Conservation (phyloP, 164 flowering plant species). For the Litsea cubeba region DNA sequence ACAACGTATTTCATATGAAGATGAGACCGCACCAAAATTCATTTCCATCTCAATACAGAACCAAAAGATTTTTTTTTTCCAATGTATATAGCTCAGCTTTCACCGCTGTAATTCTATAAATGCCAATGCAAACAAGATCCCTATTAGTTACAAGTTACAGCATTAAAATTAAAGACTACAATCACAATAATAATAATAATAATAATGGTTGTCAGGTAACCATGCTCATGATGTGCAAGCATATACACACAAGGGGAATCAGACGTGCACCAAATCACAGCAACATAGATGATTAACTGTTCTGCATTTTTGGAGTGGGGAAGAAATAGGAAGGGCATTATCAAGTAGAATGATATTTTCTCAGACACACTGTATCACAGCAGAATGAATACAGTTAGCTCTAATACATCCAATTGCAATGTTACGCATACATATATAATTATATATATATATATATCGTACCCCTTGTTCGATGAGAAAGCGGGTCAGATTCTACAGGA, state of each 20-base stretch:
- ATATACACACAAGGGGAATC: not conserved
- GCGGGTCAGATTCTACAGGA: too few relatives aligned
- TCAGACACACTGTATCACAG: too few relatives aligned
- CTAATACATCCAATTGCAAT: too few relatives aligned
- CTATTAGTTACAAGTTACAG: conserved; percentile 9
- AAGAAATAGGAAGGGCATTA: too few relatives aligned
- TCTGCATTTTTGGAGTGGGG: too few relatives aligned
- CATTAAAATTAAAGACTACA: not conserved
- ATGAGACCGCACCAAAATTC: conserved; percentile 26
- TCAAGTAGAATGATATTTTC: too few relatives aligned
- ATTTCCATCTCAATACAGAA: conserved; percentile 17
- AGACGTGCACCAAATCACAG: not conserved
- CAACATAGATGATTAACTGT: not conserved
- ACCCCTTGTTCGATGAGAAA: too few relatives aligned
- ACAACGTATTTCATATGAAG: conserved; percentile 29
- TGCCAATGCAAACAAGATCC: conserved; percentile 6
- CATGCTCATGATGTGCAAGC: not conserved
- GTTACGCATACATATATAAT: too few relatives aligned
- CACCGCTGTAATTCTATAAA: conserved; percentile 19
- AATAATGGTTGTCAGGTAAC: not conserved
- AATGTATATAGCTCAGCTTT: conserved; percentile 4
- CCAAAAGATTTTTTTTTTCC: not conserved
- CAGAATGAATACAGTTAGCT: too few relatives aligned
- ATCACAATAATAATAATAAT: not conserved
- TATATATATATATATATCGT: too few relatives aligned